Conservation (phyloP, 106 monocot species). For the Apostasia shenzhenica region DNA sequence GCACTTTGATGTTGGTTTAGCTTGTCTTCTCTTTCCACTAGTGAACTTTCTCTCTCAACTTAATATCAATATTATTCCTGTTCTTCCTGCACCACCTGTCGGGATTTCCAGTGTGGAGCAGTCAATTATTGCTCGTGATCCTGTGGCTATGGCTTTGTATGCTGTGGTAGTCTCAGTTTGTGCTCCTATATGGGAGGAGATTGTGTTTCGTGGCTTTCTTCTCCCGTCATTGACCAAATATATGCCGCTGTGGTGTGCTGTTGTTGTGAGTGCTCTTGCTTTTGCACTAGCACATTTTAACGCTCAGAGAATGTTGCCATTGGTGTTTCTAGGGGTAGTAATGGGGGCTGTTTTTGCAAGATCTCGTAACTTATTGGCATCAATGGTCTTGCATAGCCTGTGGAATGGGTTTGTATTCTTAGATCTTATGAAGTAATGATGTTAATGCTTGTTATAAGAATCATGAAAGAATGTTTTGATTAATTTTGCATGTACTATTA, state of each 20-base stretch:
- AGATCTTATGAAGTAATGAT: conserved; percentile 57
- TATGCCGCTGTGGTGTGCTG: conserved; percentile 45
- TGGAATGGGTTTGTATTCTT: conserved; percentile 71
- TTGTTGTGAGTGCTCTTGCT: conserved; percentile 39
- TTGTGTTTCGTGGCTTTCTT: conserved; percentile 56
- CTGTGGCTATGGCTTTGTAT: conserved; percentile 52
- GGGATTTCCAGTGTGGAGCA: conserved; percentile 47
- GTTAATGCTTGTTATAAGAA: background rate
- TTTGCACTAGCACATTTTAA: conserved; percentile 62
- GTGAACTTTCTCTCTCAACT: conserved; percentile 42
- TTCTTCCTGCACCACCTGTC: conserved; percentile 19
- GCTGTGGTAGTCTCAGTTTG: conserved; percentile 46
- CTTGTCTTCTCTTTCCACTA: conserved; percentile 45
- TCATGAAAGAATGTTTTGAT: background rate
- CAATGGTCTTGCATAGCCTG: conserved; percentile 51
- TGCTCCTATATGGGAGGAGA: conserved; percentile 59
- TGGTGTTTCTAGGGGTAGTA: conserved; percentile 47
- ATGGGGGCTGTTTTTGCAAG: conserved; percentile 57
- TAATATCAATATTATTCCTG: conserved; percentile 37
- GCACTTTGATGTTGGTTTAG: conserved; percentile 45
- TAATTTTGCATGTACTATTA: too few relatives aligned
- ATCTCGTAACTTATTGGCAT: conserved; percentile 44
- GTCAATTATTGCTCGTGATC: conserved; percentile 49
- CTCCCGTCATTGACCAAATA: conserved; percentile 54
- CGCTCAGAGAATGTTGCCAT: conserved; percentile 38